Base-by-base conservation (phyloP, 2,329 filamentous ascomycete species). In the Colletotrichum acutatum region DNA sequence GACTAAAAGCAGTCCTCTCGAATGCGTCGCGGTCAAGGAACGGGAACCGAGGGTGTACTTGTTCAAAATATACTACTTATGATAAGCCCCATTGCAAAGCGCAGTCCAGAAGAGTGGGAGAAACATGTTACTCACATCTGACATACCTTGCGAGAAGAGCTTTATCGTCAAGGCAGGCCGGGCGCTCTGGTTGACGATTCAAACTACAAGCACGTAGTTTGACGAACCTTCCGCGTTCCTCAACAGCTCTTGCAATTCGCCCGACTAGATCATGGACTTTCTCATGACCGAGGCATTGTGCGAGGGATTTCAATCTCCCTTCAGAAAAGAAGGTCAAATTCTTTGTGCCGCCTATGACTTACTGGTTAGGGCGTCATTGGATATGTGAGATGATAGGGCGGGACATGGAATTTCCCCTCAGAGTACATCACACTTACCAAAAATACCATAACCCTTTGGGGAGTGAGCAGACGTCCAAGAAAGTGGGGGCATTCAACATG, bases 41-140 rank as follows among this genome's bases (percentile, higher is more conserved):
- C 1, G 83, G 81, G 68, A 83, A 82, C 0, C 83, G 66, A 4
- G 81, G 81, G 67, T 84, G 82, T 1, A 83, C 61, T 24, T 81
- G 76, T 5, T 78, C 71, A 63, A 84, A 84, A 66, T 83, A 84
- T 14, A 78, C 82, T 83, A 1, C 77, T 14, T 4, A 12, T 2
- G 12, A 28, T 68, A 7, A 63, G 64, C 22, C 4, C 4, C 11
- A 8, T 22, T 49, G 16, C 49, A 5, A 28, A 1, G 6, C 7
- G 26, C 3, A 28, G 5, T 7, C 19, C 22, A 30, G 49, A 37
- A n/a, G 19, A n/a, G 12, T 4, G 22, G 19, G 19, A 49, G 5
- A 22, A 11, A n/a, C n/a, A 8, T 1, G 9, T n/a, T n/a, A 28
- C 19, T 58, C 26, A 65, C 74, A 57, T 52, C 22, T 59, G 24